Percentiles rank a stretch among this genome's conserved stretches.
These are phyloP conservation scores for Pleurotus pulmonarius DNA, from an alignment of 768 basidiomycete species.

Conservation along the genomic window DNA sequence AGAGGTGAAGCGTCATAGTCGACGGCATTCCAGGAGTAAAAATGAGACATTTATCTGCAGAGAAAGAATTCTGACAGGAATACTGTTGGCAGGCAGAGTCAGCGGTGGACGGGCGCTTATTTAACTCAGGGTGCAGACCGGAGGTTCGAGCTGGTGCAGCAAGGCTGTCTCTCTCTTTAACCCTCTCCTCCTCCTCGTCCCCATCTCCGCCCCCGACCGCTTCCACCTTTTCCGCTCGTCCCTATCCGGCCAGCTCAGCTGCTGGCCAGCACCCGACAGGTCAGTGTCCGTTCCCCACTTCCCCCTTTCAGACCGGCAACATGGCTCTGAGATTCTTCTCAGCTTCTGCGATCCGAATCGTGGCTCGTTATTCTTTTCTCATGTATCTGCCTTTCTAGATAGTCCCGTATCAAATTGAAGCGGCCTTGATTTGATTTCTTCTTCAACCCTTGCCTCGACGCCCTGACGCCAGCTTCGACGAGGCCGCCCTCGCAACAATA, in stretches of 20 bases:
- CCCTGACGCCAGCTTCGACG: not conserved
- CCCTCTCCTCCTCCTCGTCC: conserved; percentile 4
- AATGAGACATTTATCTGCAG: not conserved
- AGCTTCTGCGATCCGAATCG: conserved; percentile 6
- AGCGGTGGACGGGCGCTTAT: not conserved
- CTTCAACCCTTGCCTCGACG: not conserved
- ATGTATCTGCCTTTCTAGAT: conserved; percentile 3
- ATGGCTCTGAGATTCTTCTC: not conserved
- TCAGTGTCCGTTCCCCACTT: conserved; percentile 1
- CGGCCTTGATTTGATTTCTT: conserved; percentile 1
- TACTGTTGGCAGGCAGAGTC: not conserved
- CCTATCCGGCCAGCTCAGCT: not conserved
- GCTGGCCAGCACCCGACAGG: not conserved
- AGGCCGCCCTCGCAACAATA: not conserved
- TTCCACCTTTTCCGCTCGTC: not conserved
- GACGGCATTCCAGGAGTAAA: conserved; percentile 1
- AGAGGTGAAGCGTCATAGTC: not conserved
- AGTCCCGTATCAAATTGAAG: not conserved
- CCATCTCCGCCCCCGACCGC: not conserved
- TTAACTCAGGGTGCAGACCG: not conserved
- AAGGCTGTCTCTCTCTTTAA: conserved; percentile 1
- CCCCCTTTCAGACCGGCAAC: conserved; percentile 3
- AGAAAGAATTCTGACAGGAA: not conserved
- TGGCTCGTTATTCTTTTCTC: not conserved
- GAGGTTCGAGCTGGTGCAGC: not conserved